Base-by-base conservation (phyloP, 768 basidiomycete species). In the Gloeopeniophorella convolvens region DNA sequence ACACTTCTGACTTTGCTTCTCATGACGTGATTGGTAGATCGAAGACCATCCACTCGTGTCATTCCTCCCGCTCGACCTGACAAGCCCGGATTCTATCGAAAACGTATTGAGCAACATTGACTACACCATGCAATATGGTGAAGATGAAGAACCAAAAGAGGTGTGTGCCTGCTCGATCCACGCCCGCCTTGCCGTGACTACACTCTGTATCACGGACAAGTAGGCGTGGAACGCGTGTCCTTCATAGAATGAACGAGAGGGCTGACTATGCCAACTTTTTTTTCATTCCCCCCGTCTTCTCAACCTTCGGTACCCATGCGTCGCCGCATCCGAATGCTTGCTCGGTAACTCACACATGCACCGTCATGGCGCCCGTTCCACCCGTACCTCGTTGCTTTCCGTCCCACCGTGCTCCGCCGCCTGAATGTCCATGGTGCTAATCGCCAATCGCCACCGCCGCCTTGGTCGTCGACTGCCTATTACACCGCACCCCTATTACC, bases 21-120 rank as follows among this genome's bases (percentile, higher is more conserved):
- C 42, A 18, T 51, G 55, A 47, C 48, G 48, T 56, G 44, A 45
- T 34, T 41, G n/a, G 43, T 41, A 97, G 95, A 98, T 99, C 65
- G 93, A 97, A 65, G 96, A 98, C 66, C 93, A 98, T 65, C 96
- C 95, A 24, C 78, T 99, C 33, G 96, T 99, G 18, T 93, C 92
- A 2, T 99, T 99, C 73, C 70, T 99, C 31, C 94, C 96, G 3
- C 77, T 99, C 33, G 92, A 99, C 68, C 79, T 98, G 28, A 83
- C 91, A 13, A 80, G 82, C 55, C 79, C 92, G 42, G 91, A 96
- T 60, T 94, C 92, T 1, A 74, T 99, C 45, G 89, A 90, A 62
- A 83, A 80, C 2, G 83, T 97, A 9, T 75, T 99, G 51, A 93
- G 91, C 64, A 93, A 99, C 65, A 88, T 99, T 46, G 96, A 99